phyloP scores from a whole-genome alignment of 768 basidiomycete species.

The Gloeostereum incarnatum region DNA sequence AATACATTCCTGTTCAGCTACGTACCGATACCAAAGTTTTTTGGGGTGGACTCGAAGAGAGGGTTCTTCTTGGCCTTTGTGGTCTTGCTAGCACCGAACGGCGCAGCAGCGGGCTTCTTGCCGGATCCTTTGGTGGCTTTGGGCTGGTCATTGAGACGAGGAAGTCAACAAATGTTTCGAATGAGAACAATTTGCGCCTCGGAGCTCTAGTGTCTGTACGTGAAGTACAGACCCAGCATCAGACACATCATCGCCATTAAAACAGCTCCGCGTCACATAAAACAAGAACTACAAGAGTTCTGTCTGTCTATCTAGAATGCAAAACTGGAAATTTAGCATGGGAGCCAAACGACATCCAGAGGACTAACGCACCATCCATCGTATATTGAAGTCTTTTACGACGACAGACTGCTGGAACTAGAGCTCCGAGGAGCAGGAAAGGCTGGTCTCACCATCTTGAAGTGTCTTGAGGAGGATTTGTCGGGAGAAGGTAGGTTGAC shows the following conservation, averaged over 20 bases:
- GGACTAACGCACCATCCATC: constrained; percentile 44
- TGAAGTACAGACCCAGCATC: constrained; percentile 25
- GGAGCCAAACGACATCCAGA: constrained; percentile 23
- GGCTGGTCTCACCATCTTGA: constrained; percentile 44
- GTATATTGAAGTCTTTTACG: constrained; percentile 15
- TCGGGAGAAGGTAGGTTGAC: too few relatives aligned
- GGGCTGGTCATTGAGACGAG: constrained; percentile 94
- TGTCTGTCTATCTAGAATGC: constrained; percentile 14
- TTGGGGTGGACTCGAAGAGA: constrained; percentile 83
- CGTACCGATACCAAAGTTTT: constrained; percentile 94
- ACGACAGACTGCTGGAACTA: constrained; percentile 25
- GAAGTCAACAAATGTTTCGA: constrained; percentile 21
- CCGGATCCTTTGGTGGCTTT: constrained; percentile 61
- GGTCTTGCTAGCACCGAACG: constrained; percentile 70
- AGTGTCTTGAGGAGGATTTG: constrained; percentile 30
- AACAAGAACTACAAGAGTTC: constrained; percentile 7
- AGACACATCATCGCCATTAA: constrained; percentile 26
- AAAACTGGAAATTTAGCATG: constrained; percentile 13
- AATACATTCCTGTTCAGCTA: constrained; percentile 1
- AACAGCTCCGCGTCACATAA: constrained; percentile 26
- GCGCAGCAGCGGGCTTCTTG: constrained; percentile 83
- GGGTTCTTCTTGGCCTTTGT: constrained; percentile 86
- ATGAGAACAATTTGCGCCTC: constrained; percentile 28
- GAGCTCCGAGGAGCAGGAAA: constrained; percentile 24
- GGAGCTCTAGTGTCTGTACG: constrained; percentile 46